A percentile compares a stretch with the other conserved stretches of the same genome.
Conservation (phyloP, 1,139 yeast species). For the Kurtzmaniella quercitrusa region DNA sequence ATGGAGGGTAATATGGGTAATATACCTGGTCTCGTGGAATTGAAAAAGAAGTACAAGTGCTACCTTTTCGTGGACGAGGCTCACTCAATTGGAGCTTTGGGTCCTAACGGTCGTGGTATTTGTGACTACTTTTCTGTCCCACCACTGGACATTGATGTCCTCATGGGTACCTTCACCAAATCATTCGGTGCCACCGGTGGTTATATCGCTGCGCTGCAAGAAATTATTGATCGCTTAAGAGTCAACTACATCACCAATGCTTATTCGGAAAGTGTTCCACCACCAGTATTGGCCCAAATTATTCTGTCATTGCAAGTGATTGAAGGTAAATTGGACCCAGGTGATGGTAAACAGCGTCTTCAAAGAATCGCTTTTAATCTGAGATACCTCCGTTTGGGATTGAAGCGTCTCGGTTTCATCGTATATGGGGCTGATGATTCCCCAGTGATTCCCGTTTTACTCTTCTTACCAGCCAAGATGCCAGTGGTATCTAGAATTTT, state of each 20-base stretch:
- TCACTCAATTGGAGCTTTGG: constrained; percentile 97
- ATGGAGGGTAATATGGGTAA: constrained; percentile 98
- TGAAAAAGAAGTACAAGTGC: constrained; percentile 83
- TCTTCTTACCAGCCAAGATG: constrained; percentile 91
- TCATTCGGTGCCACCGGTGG: constrained; percentile 99
- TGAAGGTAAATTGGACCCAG: constrained; percentile 78
- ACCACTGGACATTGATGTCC: constrained; percentile 72
- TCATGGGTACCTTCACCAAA: constrained; percentile 97
- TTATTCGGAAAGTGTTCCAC: constrained; percentile 83
- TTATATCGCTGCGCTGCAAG: constrained; percentile 73
- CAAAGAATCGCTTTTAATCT: constrained; percentile 95
- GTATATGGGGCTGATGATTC: constrained; percentile 95
- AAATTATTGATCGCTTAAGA: constrained; percentile 69
- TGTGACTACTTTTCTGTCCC: constrained; percentile 87
- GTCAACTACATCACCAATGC: constrained; percentile 67
- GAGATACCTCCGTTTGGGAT: constrained; percentile 84
- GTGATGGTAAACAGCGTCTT: constrained; percentile 89
- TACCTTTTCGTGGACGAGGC: constrained; percentile 95
- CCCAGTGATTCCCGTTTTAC: constrained; percentile 86
- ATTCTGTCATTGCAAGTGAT: constrained; percentile 75
- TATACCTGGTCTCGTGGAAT: constrained; percentile 69
- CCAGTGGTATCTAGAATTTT: constrained; percentile 85
- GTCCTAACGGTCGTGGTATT: constrained; percentile 89
- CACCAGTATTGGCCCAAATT: constrained; percentile 89
- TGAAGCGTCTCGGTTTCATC: constrained; percentile 88